phyloP scores from a whole-genome alignment of 192 early-diverging fungal species.

The Geosiphon pyriformis region DNA sequence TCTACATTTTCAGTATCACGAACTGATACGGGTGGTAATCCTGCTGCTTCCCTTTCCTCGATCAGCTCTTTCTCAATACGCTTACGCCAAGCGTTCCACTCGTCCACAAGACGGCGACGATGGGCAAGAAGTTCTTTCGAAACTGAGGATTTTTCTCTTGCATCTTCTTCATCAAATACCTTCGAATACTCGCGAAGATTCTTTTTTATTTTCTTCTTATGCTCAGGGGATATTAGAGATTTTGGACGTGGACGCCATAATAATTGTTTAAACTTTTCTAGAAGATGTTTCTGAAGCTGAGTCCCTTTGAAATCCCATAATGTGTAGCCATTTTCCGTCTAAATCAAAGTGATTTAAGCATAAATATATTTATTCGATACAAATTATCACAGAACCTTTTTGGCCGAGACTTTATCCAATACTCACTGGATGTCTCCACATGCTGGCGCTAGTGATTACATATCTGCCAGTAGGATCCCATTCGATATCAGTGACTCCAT shows the following conservation, averaged over 20 bases:
- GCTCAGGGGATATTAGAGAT: conserved; percentile 68
- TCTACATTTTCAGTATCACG: conserved; percentile 64
- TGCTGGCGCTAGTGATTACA: conserved; percentile 77
- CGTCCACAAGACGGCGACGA: conserved; percentile 68
- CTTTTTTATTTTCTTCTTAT: conserved; percentile 87
- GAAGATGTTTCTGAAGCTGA: conserved; percentile 62
- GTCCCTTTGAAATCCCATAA: conserved; percentile 91
- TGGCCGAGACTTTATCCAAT: too few species aligned
- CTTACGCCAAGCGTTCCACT: conserved; percentile 82
- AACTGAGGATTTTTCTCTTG: conserved; percentile 60
- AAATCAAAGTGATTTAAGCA: conserved; percentile 10
- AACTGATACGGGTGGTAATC: conserved; percentile 39
- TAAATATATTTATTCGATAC: conserved; percentile 6
- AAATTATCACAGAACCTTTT: neutral
- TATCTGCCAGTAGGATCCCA: conserved; percentile 99
- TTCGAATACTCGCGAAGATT: conserved; percentile 84
- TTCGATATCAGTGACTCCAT: conserved; percentile 91
- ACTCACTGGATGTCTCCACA: conserved; percentile 72
- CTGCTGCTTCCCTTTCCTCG: conserved; percentile 50
- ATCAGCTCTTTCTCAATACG: conserved; percentile 56
- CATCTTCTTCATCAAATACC: conserved; percentile 88
- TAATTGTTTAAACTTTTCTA: conserved; percentile 88
- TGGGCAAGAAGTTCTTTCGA: conserved; percentile 70
- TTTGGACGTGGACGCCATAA: conserved; percentile 92
- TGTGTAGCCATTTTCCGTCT: conserved; percentile 83